Base-by-base conservation (phyloP, 1,139 yeast species). In the Sugiyamaella pinicola region DNA sequence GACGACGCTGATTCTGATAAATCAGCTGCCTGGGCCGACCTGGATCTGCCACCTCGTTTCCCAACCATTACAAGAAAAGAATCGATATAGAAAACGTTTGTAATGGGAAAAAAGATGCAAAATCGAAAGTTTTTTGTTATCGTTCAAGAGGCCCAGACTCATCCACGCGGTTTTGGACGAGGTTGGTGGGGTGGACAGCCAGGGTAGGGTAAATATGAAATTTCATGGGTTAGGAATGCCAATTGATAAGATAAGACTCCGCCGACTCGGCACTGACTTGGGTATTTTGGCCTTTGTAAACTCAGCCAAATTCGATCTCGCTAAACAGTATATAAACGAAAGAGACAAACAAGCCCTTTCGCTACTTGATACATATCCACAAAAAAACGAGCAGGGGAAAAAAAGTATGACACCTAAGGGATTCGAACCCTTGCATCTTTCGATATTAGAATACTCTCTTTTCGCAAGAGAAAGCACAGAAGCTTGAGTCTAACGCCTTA, bases 81-180 rank as follows among this genome's bases (percentile, higher is more conserved):
- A 71, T 4, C 75, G 71, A 45, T 74, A 73, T 15, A 71, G 43
- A 76, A 78, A 78, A 17, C 72, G 72, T 13, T 67, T 37, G 9
- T 67, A 22, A 63, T 1, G 60, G 22, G 1, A 3, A 26, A 26
- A 26, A 26, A 26, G 12, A n/a, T n/a, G n/a, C n/a, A n/a, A 77
- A 1, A 74, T 47, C 5, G 68, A 53, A 68, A 41, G 22, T 21
- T 28, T 26, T 24, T 26, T 26, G 26, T 38, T 22, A 38, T 38
- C 42, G 26, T 42, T 13, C 35, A 2, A 43, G 13, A 18, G 8
- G 21, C 19, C 17, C 39, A 21, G 13, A 7, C 10, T 9, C 12
- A 13, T 10, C 39, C 38, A 34, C 39, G 22, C 29, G 47, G 40
- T 31, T 43, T 19, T 6, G 28, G 28, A 13, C 5, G 15, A 13